Percentiles rank a stretch among this genome's conserved stretches.
phyloP scores from a whole-genome alignment of 75 land plant genomes.

The Gnetum montanum region DNA sequence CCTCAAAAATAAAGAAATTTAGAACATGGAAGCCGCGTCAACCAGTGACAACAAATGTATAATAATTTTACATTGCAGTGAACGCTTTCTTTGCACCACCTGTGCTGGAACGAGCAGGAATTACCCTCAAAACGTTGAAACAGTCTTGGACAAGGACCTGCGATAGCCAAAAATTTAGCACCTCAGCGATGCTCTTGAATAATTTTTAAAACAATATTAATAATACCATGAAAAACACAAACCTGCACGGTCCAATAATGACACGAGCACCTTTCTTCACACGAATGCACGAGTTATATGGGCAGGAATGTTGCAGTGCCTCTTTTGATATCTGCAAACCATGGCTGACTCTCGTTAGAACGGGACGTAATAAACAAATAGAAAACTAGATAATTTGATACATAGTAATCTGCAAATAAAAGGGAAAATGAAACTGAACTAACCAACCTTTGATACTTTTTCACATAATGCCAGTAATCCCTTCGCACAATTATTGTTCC shows the following conservation, averaged over 20 bases:
- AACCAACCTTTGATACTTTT: conserved; percentile 62
- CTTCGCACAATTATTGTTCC: conserved; percentile 49
- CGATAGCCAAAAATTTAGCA: background rate
- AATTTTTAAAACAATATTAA: background rate
- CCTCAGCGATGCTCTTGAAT: background rate
- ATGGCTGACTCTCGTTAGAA: too few relatives aligned
- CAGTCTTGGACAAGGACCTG: conserved; percentile 57
- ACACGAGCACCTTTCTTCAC: conserved; percentile 71
- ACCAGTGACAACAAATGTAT: too few relatives aligned
- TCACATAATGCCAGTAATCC: conserved; percentile 53
- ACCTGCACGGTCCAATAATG: conserved; percentile 74
- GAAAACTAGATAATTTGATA: conserved; percentile 4
- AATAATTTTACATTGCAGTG: conserved; percentile 25
- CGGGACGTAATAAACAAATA: background rate
- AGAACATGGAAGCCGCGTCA: too few relatives aligned
- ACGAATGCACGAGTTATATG: conserved; percentile 62
- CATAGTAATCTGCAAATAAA: too few relatives aligned
- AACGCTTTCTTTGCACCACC: conserved; percentile 42
- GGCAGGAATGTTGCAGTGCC: conserved; percentile 41
- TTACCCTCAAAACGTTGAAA: conserved; percentile 50
- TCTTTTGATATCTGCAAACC: conserved; percentile 56
- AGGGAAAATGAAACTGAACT: too few relatives aligned
- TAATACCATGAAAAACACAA: background rate
- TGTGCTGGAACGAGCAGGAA: conserved; percentile 15
- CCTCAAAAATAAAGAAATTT: too few relatives aligned